Evolutionary conservation across 139 green algal species (phyloP).

Genomic region (Chlorella sp.): DNA sequence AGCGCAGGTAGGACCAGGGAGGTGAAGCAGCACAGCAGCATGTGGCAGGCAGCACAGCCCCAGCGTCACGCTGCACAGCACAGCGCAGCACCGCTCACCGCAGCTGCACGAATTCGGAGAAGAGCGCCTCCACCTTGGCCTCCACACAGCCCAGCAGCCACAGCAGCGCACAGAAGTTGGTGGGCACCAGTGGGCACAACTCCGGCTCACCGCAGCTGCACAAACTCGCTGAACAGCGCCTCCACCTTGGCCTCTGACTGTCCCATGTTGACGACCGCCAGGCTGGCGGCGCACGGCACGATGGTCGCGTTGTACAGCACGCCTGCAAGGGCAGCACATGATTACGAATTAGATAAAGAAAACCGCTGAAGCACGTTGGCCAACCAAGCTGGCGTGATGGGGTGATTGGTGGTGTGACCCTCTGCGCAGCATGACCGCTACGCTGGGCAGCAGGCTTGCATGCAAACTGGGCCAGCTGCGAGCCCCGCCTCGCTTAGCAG

Average conservation of each 20-base stretch:
- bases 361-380: too few species aligned
- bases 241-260: slow-evolving; percentile 43
- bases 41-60: neutral
- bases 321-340: neutral
- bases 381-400: too few species aligned
- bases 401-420: too few species aligned
- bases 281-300: slow-evolving; percentile 26
- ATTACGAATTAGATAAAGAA: neutral
- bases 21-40: neutral
- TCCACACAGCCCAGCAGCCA: neutral
- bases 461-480: too few species aligned
- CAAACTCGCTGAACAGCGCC: slow-evolving; percentile 34
- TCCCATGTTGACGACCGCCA: slow-evolving; percentile 44
- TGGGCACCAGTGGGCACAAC: neutral
- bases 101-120: slow-evolving; percentile 25
- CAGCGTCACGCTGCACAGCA: neutral
- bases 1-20: too few species aligned
- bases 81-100: neutral
- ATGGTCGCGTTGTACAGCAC: slow-evolving; percentile 42
- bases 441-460: neutral
- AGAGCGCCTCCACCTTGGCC: slow-evolving; percentile 23
- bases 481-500: too few species aligned
- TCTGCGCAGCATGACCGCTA: too few species aligned
- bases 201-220: slow-evolving; percentile 37
- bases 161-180: too few species aligned